These are phyloP conservation scores for Globisporangium okanoganense DNA, from an alignment of 352 stramenopile genomes.

Conservation along the genomic window DNA sequence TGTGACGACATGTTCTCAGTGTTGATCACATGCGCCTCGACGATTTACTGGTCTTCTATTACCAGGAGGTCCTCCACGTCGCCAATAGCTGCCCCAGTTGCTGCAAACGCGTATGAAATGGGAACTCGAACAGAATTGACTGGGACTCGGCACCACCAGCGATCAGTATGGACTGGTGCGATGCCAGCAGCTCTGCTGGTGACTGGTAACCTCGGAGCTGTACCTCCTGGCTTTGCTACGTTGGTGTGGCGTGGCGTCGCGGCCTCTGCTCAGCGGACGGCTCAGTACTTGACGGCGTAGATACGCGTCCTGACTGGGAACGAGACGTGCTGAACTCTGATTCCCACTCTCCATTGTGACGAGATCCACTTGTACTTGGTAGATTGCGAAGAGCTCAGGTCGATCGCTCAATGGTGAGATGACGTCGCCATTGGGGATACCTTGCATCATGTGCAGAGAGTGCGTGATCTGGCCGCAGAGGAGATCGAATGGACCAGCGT, in stretches of 20 bases:
- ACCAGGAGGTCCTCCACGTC: not conserved
- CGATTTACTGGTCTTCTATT: conserved; percentile 7
- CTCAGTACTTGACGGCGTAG: conserved; percentile 4
- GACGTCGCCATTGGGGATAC: conserved; percentile 1
- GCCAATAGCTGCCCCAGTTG: not conserved
- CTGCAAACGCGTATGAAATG: conserved; percentile 10
- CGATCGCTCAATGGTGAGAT: not conserved
- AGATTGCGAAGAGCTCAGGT: conserved; percentile 8
- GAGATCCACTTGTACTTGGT: conserved; percentile 8
- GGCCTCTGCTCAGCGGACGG: not conserved
- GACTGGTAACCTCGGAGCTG: not conserved
- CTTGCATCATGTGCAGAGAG: conserved; percentile 10
- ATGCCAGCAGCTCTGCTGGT: not conserved
- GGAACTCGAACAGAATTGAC: not conserved
- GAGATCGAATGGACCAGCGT: conserved; percentile 6
- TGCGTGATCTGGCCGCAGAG: conserved; percentile 6
- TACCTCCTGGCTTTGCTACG: not conserved
- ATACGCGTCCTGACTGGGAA: not conserved
- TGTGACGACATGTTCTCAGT: conserved; percentile 4
- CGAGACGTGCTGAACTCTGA: not conserved
- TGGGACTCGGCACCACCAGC: conserved; percentile 1
- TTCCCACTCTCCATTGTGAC: not conserved
- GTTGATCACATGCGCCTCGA: conserved; percentile 10
- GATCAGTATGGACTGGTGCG: conserved; percentile 8
- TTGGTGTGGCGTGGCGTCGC: not conserved